Evolutionary conservation across 2,329 filamentous ascomycete genomes (phyloP), one percentile per base, ranked within the genome.

Genomic region (Nothomitra cinnamomea): DNA sequence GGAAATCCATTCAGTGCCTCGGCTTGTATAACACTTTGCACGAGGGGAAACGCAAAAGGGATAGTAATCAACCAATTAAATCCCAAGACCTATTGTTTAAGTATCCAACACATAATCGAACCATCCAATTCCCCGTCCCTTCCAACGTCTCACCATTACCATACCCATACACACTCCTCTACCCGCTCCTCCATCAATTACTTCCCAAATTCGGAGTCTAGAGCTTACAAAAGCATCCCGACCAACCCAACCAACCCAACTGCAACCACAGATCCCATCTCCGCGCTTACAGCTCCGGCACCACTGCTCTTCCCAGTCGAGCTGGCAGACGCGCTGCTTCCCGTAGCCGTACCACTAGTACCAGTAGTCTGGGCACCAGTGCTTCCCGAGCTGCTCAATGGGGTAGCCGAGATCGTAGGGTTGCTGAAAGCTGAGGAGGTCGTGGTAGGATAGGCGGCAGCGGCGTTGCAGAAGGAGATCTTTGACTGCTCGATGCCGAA

Each of bases 381-480:
- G 22, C 21, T 28, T 24, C 24, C 3, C 3, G 45, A 32, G 24
- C 43, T 48, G 15, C 24, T 10, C 15, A 19, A 4, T 1, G 41
- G 17, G 13, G 49, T 8, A 53, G 32, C 17, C 17, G 47, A 13
- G 43, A 12, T 22, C 4, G 45, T 15, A 17, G 45, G 45, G 13
- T 24, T 28, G 3, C 22, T 19, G 19, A 7, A 21, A 22, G 19
- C 42, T 5, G 15, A 21, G 42, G 17, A 12, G 24, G 21, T 35
- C 17, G 35, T 17, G 17, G 50, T 52, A 1, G 50, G 65, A 59
- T 65, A 67, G 56, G 69, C 67, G 21, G 63, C 63, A 8, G 69
- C 70, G 28, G 70, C 70, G 51, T 63, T 62, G 60, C 71, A 74
- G 63, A 67, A 69, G 24, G 65, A 59, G 17, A 63, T 53, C 42